Percentiles rank a stretch among this genome's conserved stretches.
These are phyloP conservation scores for Tetraselmis striata DNA, from an alignment of 139 green algal genomes.

Conservation along the genomic window DNA sequence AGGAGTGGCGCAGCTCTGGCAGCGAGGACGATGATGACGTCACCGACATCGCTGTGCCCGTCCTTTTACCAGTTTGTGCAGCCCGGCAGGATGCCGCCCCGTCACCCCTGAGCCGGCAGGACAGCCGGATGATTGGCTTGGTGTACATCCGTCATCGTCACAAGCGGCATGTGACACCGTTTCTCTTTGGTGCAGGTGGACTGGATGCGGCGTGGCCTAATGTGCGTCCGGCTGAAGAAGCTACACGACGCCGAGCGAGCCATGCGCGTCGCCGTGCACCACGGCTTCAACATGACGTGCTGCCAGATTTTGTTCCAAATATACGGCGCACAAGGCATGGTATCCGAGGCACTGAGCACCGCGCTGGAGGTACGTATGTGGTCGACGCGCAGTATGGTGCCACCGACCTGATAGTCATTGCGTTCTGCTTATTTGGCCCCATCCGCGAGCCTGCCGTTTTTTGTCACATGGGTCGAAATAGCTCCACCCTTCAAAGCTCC, in stretches of 20 bases:
- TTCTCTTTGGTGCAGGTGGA: neutral
- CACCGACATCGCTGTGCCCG: neutral
- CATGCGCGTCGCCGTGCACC: neutral
- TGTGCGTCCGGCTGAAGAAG: neutral
- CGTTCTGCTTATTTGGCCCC: neutral
- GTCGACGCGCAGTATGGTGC: neutral
- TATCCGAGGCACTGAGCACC: neutral
- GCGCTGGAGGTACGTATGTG: neutral
- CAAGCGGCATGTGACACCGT: no score
- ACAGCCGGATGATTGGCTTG: no score
- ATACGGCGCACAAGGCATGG: neutral
- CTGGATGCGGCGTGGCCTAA: neutral
- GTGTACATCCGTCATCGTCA: no score
- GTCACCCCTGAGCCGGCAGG: no score
- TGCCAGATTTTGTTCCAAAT: neutral
- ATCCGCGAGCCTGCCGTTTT: no score
- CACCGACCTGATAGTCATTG: neutral
- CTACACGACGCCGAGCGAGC: neutral
- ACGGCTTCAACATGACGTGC: neutral
- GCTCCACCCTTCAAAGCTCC: no score
- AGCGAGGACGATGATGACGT: neutral
- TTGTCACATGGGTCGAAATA: no score
- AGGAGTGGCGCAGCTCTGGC: neutral
- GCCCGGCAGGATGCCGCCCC: no score
- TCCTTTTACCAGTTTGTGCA: neutral